A percentile compares a stretch with the other conserved stretches of the same genome.
Conservation (phyloP, 2,329 filamentous ascomycete species). For the Paecilomyces sp. region DNA sequence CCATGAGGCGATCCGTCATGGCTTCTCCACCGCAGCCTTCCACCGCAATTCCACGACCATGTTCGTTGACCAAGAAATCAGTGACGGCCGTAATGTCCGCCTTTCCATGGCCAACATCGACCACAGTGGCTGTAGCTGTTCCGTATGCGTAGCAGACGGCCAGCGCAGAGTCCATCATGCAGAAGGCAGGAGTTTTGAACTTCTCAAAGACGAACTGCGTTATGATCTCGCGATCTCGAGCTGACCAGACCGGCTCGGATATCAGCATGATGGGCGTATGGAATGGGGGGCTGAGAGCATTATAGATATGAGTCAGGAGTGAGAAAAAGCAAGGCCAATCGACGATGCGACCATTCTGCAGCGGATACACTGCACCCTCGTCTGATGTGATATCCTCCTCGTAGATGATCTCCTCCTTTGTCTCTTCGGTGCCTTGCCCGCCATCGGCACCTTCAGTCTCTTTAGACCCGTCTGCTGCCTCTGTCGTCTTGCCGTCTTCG, state of each 20-base stretch:
- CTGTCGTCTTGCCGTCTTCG: slow-evolving; percentile 7
- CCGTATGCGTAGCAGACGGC: slow-evolving; percentile 79
- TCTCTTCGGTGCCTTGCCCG: slow-evolving; percentile 14
- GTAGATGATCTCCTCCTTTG: slow-evolving; percentile 53
- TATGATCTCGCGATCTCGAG: slow-evolving; percentile 77
- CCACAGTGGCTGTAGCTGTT: slow-evolving; percentile 69
- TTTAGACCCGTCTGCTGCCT: slow-evolving; percentile 16
- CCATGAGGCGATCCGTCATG: slow-evolving; percentile 67
- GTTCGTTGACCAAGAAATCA: slow-evolving; percentile 69
- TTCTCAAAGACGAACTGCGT: slow-evolving; percentile 96
- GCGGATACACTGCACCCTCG: slow-evolving; percentile 84
- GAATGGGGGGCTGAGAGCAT: slow-evolving; percentile 79
- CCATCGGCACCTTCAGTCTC: slow-evolving; percentile 9
- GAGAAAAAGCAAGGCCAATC: slow-evolving; percentile 93
- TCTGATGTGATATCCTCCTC: slow-evolving; percentile 84
- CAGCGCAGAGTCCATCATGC: slow-evolving; percentile 79
- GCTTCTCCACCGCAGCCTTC: slow-evolving; percentile 74
- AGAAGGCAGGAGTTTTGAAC: slow-evolving; percentile 88
- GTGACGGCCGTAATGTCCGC: slow-evolving; percentile 86
- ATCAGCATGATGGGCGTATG: slow-evolving; percentile 92
- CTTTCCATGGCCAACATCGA: slow-evolving; percentile 89
- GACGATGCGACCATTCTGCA: slow-evolving; percentile 71
- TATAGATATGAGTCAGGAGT: slow-evolving; percentile 85
- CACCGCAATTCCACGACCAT: slow-evolving; percentile 55
- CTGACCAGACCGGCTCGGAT: slow-evolving; percentile 82